Evolutionary conservation across 1,139 yeast genomes (phyloP).

Genomic region (Suhomyces chickasaworum): DNA sequence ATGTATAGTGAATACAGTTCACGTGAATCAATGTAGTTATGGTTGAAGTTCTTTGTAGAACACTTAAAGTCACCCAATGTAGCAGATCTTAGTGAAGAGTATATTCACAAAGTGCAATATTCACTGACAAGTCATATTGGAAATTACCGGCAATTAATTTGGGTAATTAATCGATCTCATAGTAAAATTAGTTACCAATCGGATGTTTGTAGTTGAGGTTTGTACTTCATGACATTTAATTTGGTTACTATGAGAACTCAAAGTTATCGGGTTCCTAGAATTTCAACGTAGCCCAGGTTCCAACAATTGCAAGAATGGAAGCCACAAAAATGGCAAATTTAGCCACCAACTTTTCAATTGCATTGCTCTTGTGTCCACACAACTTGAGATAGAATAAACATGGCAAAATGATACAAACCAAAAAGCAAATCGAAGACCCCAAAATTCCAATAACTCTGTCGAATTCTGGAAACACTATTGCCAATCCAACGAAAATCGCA

Average conservation of each 20-base stretch:
- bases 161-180: no score
- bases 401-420: slow-evolving; percentile 58
- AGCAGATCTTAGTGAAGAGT: no score
- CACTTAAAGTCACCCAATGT: no score
- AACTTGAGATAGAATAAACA: slow-evolving; percentile 53
- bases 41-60: no score
- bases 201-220: no score
- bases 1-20: neutral
- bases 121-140: no score
- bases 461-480: slow-evolving; percentile 59
- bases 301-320: slow-evolving; percentile 33
- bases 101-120: no score
- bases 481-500: slow-evolving; percentile 50
- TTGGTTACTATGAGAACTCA: no score
- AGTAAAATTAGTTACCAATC: no score
- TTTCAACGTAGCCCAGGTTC: slow-evolving; percentile 36
- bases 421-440: slow-evolving; percentile 59
- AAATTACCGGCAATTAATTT: neutral
- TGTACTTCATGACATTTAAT: no score
- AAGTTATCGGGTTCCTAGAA: slow-evolving; percentile 4
- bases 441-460: slow-evolving; percentile 57
- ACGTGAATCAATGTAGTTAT: no score
- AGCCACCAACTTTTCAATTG: slow-evolving; percentile 28
- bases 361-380: slow-evolving; percentile 28
- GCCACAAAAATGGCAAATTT: slow-evolving; percentile 27